phyloP scores from a whole-genome alignment of 2,329 filamentous ascomycete species.

The Colletotrichum endophyticum region DNA sequence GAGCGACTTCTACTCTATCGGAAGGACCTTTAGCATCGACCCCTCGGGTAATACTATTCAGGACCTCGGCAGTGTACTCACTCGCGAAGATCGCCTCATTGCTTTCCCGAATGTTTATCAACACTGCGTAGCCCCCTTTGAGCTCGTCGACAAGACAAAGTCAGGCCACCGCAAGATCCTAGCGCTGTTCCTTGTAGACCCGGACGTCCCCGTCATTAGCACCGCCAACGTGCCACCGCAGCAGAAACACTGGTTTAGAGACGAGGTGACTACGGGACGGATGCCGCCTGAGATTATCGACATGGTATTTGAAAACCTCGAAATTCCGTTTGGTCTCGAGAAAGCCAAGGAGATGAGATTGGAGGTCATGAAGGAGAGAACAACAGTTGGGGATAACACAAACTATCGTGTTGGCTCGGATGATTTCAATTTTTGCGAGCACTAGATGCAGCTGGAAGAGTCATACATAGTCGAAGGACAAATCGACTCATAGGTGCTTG shows the following conservation, averaged over 20 bases:
- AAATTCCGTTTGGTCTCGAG: conserved; percentile 23
- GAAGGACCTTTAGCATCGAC: conserved; percentile 38
- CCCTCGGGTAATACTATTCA: conserved; percentile 33
- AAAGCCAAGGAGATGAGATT: conserved; percentile 27
- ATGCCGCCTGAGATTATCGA: conserved; percentile 26
- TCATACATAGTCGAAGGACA: not conserved
- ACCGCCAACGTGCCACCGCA: conserved; percentile 51
- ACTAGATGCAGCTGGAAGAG: conserved; percentile 1
- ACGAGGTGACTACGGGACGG: not conserved
- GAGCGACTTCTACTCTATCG: conserved; percentile 36
- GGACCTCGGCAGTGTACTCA: conserved; percentile 51
- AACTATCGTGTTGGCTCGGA: not conserved
- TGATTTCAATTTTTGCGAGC: conserved; percentile 29
- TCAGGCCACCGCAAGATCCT: conserved; percentile 65
- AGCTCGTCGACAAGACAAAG: conserved; percentile 52
- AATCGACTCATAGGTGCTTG: not conserved
- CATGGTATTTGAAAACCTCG: conserved; percentile 25
- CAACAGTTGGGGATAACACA: not conserved
- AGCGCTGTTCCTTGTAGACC: conserved; percentile 66
- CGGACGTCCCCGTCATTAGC: conserved; percentile 46
- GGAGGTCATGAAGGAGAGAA: conserved; percentile 32
- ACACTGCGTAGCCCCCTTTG: conserved; percentile 57
- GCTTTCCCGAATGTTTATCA: conserved; percentile 61
- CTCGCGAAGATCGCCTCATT: conserved; percentile 52
- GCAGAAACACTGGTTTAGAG: conserved; percentile 43